phyloP scores from a whole-genome alignment of 202 grass and related monocot genomes.

The Schoenoplectus tabernaemontani region DNA sequence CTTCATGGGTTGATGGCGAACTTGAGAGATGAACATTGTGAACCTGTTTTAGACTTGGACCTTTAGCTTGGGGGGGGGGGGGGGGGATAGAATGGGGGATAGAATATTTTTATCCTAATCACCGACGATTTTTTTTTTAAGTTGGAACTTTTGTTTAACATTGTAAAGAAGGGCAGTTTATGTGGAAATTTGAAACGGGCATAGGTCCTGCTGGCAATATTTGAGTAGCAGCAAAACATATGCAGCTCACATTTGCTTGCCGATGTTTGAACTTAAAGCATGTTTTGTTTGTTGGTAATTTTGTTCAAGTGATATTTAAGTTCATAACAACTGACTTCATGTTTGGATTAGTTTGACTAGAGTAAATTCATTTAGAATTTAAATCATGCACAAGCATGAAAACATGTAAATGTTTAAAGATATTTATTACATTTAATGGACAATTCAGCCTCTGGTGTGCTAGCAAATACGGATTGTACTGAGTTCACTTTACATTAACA shows the following conservation, averaged over 20 bases:
- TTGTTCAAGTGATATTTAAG: background rate
- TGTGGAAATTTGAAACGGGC: background rate
- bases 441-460: background rate
- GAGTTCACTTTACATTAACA: background rate
- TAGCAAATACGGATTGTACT: background rate
- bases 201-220: background rate
- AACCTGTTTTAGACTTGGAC: background rate
- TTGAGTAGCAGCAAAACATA: background rate
- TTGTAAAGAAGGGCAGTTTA: background rate
- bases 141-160: background rate
- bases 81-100: too few species aligned
- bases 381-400: background rate
- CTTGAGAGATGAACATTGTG: constrained; percentile 38
- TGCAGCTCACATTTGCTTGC: background rate
- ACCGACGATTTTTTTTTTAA: background rate
- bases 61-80: background rate
- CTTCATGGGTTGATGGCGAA: constrained; percentile 37
- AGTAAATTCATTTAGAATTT: background rate
- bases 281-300: background rate
- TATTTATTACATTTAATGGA: background rate
- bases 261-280: background rate
- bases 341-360: background rate
- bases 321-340: background rate
- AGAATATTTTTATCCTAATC: background rate
- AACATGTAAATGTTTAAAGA: background rate